Conservation (phyloP, 2,329 filamentous ascomycete genomes). For the Exophiala sideris region DNA sequence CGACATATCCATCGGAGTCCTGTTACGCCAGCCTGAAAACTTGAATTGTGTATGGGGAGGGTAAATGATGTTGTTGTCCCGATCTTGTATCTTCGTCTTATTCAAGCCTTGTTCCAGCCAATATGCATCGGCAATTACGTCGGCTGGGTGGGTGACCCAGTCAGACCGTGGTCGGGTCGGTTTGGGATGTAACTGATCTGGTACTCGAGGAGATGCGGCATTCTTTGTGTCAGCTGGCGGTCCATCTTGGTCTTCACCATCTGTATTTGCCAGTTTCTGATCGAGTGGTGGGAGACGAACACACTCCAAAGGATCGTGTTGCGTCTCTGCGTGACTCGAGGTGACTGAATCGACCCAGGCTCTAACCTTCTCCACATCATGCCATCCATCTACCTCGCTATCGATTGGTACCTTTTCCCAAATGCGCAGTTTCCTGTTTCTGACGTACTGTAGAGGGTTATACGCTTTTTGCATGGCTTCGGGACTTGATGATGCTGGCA, state of each 20-base stretch:
- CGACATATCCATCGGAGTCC: constrained; percentile 19
- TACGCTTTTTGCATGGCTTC: constrained; percentile 58
- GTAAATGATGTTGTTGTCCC: constrained; percentile 69
- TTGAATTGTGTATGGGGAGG: constrained; percentile 28
- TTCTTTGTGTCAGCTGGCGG: constrained; percentile 26
- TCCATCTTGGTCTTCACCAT: constrained; percentile 29
- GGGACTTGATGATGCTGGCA: constrained; percentile 27
- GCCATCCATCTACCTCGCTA: constrained; percentile 72
- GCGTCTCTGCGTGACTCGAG: constrained; percentile 44
- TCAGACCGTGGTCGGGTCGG: constrained; percentile 72
- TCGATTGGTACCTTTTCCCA: constrained; percentile 73
- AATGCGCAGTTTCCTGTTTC: constrained; percentile 81
- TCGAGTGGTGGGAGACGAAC: constrained; percentile 43
- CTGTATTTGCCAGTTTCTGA: constrained; percentile 13
- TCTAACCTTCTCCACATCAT: constrained; percentile 66
- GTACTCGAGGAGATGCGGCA: constrained; percentile 36
- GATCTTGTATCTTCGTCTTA: constrained; percentile 76
- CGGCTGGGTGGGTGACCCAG: constrained; percentile 78
- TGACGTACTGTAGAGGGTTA: constrained; percentile 88
- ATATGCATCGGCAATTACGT: constrained; percentile 83
- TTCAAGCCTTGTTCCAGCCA: constrained; percentile 85
- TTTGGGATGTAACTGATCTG: constrained; percentile 42
- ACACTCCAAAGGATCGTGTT: constrained; percentile 45
- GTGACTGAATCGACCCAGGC: constrained; percentile 73
- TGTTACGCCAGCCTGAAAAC: constrained; percentile 30